Evolutionary conservation across 495 filamentous ascomycete genomes (phyloP).

Genomic region (Penicillium samsonianum): DNA sequence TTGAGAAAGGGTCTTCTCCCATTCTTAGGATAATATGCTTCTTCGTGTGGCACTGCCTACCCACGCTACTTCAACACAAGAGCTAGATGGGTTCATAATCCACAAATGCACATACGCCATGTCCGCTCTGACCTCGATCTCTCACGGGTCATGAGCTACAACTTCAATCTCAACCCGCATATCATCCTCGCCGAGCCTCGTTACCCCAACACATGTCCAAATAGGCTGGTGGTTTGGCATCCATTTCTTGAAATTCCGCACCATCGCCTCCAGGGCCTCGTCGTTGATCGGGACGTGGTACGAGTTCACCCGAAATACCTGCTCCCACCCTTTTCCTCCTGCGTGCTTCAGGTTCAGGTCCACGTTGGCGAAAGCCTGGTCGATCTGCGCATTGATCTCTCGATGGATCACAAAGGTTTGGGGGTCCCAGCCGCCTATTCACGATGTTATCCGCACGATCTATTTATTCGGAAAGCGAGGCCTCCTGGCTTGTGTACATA

Average conservation of each 20-base stretch:
- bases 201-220: constrained; percentile 52
- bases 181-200: constrained; percentile 40
- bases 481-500: constrained; percentile 14
- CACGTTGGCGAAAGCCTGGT: constrained; percentile 57
- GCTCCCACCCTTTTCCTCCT: constrained; percentile 58
- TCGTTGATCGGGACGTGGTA: constrained; percentile 49
- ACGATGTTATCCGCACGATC: neutral
- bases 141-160: constrained; percentile 39
- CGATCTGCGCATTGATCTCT: constrained; percentile 51
- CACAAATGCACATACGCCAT: neutral
- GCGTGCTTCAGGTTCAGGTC: constrained; percentile 48
- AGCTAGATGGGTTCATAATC: constrained; percentile 2
- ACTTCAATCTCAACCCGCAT: constrained; percentile 63
- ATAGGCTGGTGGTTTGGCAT: constrained; percentile 52
- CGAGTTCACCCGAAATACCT: constrained; percentile 53
- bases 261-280: constrained; percentile 42
- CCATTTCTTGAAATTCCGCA: constrained; percentile 49
- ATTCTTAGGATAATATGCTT: neutral
- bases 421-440: constrained; percentile 54
- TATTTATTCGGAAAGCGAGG: neutral
- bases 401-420: constrained; percentile 34
- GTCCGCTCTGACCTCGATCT: neutral
- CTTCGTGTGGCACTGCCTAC: neutral
- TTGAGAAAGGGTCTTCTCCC: neutral
- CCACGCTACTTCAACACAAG: neutral